Evolutionary conservation across 2,329 filamentous ascomycete genomes (phyloP).

Genomic region (Fusarium sulawesiense): DNA sequence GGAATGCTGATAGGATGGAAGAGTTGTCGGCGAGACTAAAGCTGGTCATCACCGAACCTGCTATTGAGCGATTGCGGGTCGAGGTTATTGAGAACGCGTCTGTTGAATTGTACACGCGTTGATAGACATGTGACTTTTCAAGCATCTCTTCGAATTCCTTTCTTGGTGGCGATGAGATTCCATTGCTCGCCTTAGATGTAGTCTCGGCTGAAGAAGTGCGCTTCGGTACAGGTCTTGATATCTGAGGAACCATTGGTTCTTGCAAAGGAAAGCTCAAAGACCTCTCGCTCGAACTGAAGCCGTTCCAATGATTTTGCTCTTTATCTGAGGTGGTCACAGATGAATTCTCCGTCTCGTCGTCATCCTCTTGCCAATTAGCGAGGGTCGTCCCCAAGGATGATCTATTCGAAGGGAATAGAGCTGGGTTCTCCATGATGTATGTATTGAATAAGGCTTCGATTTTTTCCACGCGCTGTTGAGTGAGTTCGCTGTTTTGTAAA

Average conservation of each 20-base stretch:
- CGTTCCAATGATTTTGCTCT: neutral
- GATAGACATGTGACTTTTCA: conserved; percentile 5
- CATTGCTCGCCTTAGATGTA: neutral
- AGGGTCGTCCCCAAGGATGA: conserved; percentile 10
- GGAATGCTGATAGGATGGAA: conserved; percentile 19
- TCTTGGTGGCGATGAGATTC: neutral
- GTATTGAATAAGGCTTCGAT: conserved; percentile 22
- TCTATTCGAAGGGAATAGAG: neutral
- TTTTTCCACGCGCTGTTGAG: conserved; percentile 3
- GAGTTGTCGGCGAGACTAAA: conserved; percentile 23
- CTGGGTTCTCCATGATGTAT: conserved; percentile 16
- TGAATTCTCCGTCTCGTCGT: neutral
- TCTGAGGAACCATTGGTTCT: neutral
- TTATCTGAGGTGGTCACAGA: conserved; percentile 6
- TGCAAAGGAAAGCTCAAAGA: conserved; percentile 10
- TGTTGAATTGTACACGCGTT: conserved; percentile 16
- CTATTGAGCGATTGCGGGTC: neutral
- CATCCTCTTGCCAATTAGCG: conserved; percentile 3
- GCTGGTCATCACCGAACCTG: conserved; percentile 14
- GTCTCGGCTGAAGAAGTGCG: conserved; percentile 15
- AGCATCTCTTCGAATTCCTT: conserved; percentile 7
- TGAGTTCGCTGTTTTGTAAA: conserved; percentile 7
- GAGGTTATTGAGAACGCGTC: conserved; percentile 14
- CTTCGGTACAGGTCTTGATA: neutral
- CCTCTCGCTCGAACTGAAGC: neutral